phyloP scores from a whole-genome alignment of 371 early-diverging fungal genomes.

The Rhizopus arrhizus region DNA sequence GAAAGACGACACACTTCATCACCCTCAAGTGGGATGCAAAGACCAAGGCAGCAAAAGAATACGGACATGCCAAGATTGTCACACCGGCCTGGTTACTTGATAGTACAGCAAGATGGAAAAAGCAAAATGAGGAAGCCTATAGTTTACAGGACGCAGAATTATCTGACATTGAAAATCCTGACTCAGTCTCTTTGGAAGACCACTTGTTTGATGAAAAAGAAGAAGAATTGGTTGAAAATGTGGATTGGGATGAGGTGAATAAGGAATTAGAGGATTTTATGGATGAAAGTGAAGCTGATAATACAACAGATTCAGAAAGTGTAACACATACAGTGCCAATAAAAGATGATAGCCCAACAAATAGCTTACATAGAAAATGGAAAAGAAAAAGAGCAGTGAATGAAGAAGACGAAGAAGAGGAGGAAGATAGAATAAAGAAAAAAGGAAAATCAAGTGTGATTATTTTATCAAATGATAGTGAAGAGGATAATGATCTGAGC shows the following conservation, averaged over 20 bases:
- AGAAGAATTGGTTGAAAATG: conserved; percentile 47
- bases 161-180: conserved; percentile 37
- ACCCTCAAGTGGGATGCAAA: conserved; percentile 59
- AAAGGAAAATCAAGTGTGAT: conserved; percentile 3
- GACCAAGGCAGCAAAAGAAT: conserved; percentile 55
- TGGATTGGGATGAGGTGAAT: conserved; percentile 61
- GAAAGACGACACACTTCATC: conserved; percentile 74
- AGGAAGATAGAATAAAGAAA: conserved; percentile 1
- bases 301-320: conserved; percentile 42
- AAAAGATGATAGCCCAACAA: conserved; percentile 24
- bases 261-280: conserved; percentile 63
- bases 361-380: conserved; percentile 18
- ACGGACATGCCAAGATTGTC: conserved; percentile 48
- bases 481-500: conserved; percentile 32
- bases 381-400: conserved; percentile 3
- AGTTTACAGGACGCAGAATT: conserved; percentile 34
- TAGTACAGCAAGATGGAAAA: conserved; percentile 59
- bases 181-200: conserved; percentile 32
- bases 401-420: conserved; percentile 25
- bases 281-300: conserved; percentile 60
- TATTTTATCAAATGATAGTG: conserved; percentile 9
- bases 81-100: conserved; percentile 66
- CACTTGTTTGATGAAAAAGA: conserved; percentile 45
- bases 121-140: conserved; percentile 60
- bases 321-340: background rate